These are phyloP conservation scores for Pleurotus giganteus DNA, from an alignment of 768 basidiomycete genomes.

Conservation along the genomic window DNA sequence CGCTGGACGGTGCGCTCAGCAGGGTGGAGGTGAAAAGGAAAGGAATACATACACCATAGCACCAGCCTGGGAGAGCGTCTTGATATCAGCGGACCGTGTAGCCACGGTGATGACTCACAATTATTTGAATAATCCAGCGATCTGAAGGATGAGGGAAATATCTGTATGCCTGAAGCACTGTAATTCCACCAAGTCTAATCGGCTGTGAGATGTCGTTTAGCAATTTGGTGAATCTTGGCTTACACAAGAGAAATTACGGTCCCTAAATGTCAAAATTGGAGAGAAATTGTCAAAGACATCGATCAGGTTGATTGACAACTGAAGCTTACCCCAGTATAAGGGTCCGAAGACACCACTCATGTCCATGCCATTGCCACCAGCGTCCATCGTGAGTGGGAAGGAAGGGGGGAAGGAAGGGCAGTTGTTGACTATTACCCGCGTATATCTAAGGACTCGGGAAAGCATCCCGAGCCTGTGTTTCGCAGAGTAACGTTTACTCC, in stretches of 20 bases:
- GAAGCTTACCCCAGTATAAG: conserved; percentile 27
- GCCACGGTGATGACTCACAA: conserved; percentile 20
- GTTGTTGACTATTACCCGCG: too few species aligned
- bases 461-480: too few species aligned
- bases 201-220: neutral
- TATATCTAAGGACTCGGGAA: too few species aligned
- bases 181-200: conserved; percentile 37
- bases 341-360: conserved; percentile 26
- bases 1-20: conserved; percentile 8
- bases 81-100: neutral
- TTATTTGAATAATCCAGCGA: conserved; percentile 22
- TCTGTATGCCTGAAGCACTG: conserved; percentile 38
- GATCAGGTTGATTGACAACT: neutral
- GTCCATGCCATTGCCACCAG: conserved; percentile 17
- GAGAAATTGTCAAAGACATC: neutral
- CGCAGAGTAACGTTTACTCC: neutral
- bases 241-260: conserved; percentile 28
- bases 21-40: neutral
- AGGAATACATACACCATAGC: conserved; percentile 15
- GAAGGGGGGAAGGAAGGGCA: neutral
- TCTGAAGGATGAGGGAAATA: conserved; percentile 35
- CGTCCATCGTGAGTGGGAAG: neutral
- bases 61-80: conserved; percentile 10
- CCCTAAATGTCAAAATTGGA: conserved; percentile 13
- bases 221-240: neutral